A percentile compares a stretch with the other conserved stretches of the same genome.
These are phyloP conservation scores for Boletus mariae DNA, from an alignment of 1,284 basidiomycete species.

Conservation along the genomic window DNA sequence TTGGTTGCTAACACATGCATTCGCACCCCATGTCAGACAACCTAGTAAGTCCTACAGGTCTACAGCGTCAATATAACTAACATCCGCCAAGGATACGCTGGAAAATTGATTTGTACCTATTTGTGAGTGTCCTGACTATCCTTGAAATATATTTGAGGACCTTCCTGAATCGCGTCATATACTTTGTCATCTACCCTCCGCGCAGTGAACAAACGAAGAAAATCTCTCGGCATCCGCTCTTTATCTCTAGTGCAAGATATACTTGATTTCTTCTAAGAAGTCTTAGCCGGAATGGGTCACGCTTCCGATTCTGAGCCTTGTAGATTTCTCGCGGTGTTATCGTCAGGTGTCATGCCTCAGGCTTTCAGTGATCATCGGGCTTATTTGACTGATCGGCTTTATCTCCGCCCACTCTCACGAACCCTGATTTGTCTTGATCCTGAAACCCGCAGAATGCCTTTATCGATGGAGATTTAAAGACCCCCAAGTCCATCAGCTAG, in stretches of 20 bases:
- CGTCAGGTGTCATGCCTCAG: not conserved
- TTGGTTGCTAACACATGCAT: not conserved
- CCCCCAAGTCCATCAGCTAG: not conserved
- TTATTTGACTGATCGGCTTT: not conserved
- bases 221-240: no score
- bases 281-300: not conserved
- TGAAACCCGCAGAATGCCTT: not conserved
- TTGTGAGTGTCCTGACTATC: no score
- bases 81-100: no score
- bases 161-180: no score
- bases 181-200: no score
- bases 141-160: no score
- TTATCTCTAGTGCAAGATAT: not conserved
- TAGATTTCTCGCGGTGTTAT: not conserved
- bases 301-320: not conserved
- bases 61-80: no score
- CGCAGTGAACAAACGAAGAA: no score
- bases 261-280: not conserved
- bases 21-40: not conserved
- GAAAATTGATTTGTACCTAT: no score
- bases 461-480: not conserved
- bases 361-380: not conserved
- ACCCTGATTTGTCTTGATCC: not conserved
- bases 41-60: not conserved
- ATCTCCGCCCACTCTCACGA: not conserved